Evolutionary conservation across 345 rosid genomes (phyloP).

Genomic region (Physaria fendleri): DNA sequence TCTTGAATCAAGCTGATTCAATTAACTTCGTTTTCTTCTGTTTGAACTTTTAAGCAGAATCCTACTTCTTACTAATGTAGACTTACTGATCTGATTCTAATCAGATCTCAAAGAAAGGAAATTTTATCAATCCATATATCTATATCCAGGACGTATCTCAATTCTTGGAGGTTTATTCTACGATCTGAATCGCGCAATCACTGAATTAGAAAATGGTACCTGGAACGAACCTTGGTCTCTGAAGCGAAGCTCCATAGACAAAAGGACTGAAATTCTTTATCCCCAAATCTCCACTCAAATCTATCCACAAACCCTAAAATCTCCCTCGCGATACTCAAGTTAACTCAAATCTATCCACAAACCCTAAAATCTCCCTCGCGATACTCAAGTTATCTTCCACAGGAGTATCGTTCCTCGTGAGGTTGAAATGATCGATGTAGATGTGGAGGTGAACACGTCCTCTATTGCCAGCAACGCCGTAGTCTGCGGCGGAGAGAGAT

Average conservation of each 20-base stretch:
- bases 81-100: too few species aligned
- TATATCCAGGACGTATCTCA: neutral
- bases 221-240: conserved; percentile 98
- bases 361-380: conserved; percentile 42
- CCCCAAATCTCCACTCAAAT: conserved; percentile 74
- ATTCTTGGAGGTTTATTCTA: neutral
- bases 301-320: too few species aligned
- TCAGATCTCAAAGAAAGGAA: neutral
- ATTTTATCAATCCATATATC: neutral
- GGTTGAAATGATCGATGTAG: conserved; percentile 63
- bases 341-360: too few species aligned
- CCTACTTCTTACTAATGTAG: too few species aligned
- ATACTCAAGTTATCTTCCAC: conserved; percentile 29
- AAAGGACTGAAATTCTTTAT: conserved; percentile 51
- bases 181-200: neutral
- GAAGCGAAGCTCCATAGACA: conserved; percentile 81
- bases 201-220: conserved; percentile 47
- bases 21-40: neutral
- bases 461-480: conserved; percentile 50
- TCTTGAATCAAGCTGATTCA: neutral
- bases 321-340: too few species aligned
- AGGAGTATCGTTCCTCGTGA: conserved; percentile 14
- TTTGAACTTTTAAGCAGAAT: too few species aligned
- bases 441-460: conserved; percentile 73
- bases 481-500: conserved; percentile 73